Evolutionary conservation across 2,329 filamentous ascomycete species (phyloP), one percentile per base, ranked within the genome.

Genomic region (Botrytis cinerea): DNA sequence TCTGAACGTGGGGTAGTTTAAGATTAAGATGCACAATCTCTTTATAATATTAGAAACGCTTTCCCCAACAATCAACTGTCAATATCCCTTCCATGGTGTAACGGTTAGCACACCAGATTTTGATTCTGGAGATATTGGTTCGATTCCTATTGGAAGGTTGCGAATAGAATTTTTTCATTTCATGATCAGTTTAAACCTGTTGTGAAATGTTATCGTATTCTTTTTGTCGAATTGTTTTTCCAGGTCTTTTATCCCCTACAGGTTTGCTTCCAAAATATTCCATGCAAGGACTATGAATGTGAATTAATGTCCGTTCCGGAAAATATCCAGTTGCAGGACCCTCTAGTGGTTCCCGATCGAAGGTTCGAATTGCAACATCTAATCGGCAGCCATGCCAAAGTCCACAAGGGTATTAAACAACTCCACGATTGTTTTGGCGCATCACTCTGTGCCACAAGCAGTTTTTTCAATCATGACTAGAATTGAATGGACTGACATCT

Each of bases 201-300:
- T 28, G 2, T 28, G 1, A 28, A 28, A 28, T 1, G 28, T 28
- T 28, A 2, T 28, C 1, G 2, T 2, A 28, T 28, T 28, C 2
- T 28, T 28, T 28, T 28, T 28, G 28, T 28, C n/a, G n/a, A n/a
- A n/a, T n/a, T n/a, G 25, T 28, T n/a, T 45, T 3, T n/a, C 38
- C 38, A 9, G 25, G 45, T n/a, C 3, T 22, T 45, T n/a, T 4
- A 5, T 22, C 20, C 16, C 14, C 61, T 45, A 45, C 16, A 18
- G n/a, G 1, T 12, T 61, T 45, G n/a, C 38, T 63, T 40, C 61
- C 38, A n/a, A 28, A 28, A 28, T 28, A 28, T 57, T 18, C 25
- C 25, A 43, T 62, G 16, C 60, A 22, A 60, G 57, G 57, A 43
- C n/a, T 28, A 16, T 28, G 18, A 63, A 63, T 32, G 8, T 22